Conservation (phyloP, 768 basidiomycete genomes). For the Tulasnella sp. region DNA sequence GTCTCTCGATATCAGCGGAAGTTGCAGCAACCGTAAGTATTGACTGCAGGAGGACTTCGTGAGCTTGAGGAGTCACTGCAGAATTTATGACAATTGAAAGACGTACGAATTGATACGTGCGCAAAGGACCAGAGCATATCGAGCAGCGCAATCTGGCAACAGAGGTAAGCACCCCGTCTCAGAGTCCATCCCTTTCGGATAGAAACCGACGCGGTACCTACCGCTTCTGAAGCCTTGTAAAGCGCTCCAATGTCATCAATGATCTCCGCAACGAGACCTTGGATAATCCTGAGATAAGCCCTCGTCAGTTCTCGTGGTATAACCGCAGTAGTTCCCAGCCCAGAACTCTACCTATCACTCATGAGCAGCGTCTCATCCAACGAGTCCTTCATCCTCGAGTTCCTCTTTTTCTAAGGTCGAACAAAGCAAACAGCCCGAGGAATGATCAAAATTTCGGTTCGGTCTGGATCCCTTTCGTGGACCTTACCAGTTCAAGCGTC, state of each 20-base stretch:
- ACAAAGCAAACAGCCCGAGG: neutral
- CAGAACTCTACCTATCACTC: conserved; percentile 55
- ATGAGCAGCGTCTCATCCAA: conserved; percentile 83
- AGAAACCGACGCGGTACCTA: conserved; percentile 30
- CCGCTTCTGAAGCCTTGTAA: conserved; percentile 87
- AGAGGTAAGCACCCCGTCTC: neutral
- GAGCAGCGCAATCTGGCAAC: conserved; percentile 65
- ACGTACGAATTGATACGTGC: conserved; percentile 68
- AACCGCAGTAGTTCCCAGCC: neutral
- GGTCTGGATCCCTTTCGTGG: neutral
- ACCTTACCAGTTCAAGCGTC: conserved; percentile 67
- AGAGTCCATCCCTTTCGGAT: neutral
- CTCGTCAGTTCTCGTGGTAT: neutral
- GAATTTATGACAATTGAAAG: conserved; percentile 2
- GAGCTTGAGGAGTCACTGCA: conserved; percentile 21
- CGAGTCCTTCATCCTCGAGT: conserved; percentile 82
- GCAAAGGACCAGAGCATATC: conserved; percentile 91
- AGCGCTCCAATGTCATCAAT: conserved; percentile 66
- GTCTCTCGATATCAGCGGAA: neutral
- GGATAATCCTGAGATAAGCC: conserved; percentile 52
- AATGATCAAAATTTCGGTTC: too few relatives aligned
- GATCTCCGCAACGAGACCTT: conserved; percentile 65
- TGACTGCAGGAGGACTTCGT: conserved; percentile 29
- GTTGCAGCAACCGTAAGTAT: conserved; percentile 40
- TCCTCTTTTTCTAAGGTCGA: conserved; percentile 64